Base-by-base conservation (phyloP, 371 early-diverging fungal species). In the Vairimorpha apis region DNA sequence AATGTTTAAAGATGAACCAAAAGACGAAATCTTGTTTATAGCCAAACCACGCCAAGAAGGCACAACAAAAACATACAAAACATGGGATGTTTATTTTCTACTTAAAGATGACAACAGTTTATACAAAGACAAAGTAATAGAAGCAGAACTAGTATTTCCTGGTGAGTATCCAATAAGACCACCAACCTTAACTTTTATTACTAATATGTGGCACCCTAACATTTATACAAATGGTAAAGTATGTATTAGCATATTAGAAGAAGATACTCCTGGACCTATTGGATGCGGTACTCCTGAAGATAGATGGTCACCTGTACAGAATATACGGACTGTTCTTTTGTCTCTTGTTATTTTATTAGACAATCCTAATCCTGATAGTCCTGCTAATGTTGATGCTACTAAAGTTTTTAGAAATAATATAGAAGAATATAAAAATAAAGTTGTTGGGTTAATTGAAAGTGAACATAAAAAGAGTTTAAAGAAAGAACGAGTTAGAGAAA, bases 311-410 rank as follows among this genome's bases (percentile, higher is more conserved):
- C 89, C 89, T 25, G 95, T 96, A 18, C 95, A 95, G 80, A 89
- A 89, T 80, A 92, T 97, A 0, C 92, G 94, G 76, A 95, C 93
- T 83, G 94, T 99, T 75, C 78, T 96, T 70, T 79, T 96, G 35
- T 89, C 90, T 16, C 93, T 98, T 0, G 87, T 94, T 14, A 88
- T 88, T 80, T 92, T 97, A 90, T 83, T 94, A 10, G 77, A 79
- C 63, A 95, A 94, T 81, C 99, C 99, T 13, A 99, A 99, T 81
- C 93, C 91, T 83, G 93, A 94, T 82, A 90, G 91, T 83, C 92
- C 93, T 23, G 99, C 97, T 25, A 94, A 95, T 78, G 87, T 95
- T 49, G 96, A 96, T 84, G 97, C 97, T 41, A 90, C 91, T 38
- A 76, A 80, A 35, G 63, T 80, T 37, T 79, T 65, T 37, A 69